Evolutionary conservation across 331 rosid genomes (phyloP), one percentile per base, ranked within the genome.

Genomic region (Spiraea crenata): DNA sequence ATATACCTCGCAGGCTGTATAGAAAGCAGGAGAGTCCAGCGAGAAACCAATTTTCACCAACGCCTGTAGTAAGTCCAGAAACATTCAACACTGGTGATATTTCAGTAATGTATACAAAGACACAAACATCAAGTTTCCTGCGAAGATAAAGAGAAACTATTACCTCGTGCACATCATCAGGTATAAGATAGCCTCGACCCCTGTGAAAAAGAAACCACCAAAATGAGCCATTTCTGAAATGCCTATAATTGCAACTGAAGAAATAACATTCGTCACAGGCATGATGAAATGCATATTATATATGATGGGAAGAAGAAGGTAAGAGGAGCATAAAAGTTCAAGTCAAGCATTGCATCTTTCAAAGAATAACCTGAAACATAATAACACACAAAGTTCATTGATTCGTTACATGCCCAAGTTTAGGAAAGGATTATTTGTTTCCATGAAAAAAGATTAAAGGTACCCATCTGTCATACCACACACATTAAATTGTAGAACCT

Each of bases 11-110:
- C 97, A 91, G 61, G 75, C 95, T 66, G 96, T 77, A 83, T 80
- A 90, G 75, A 92, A 92, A 31, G 96, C 93, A 68, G 96, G 98
- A 78, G 98, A 85, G 82, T 92, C 98, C 84, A 92, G 82, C 74
- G 57, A 80, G 87, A 88, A 90, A 63, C 96, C 98, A 76, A 90
- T 77, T 81, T 86, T 91, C 56, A 72, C 80, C 85, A 89, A 80
- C 16, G 90, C 92, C 93, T 88, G 88, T 17, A 68, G 49, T 79
- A n/a, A 62, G 74, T 8, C 61, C 6, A 9, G 60, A 67, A 34
- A 73, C 9, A 41, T 46, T 42, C 46, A 7, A 15, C 0, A 7
- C 6, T 15, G 4, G 8, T 31, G 64, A 19, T 47, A 6, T 13
- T 17, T 13, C 39, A 47, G 54, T 35, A 60, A 5, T 7, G 52